Evolutionary conservation across 2,329 filamentous ascomycete species (phyloP).

Genomic region (Teratosphaeria zuluensis): DNA sequence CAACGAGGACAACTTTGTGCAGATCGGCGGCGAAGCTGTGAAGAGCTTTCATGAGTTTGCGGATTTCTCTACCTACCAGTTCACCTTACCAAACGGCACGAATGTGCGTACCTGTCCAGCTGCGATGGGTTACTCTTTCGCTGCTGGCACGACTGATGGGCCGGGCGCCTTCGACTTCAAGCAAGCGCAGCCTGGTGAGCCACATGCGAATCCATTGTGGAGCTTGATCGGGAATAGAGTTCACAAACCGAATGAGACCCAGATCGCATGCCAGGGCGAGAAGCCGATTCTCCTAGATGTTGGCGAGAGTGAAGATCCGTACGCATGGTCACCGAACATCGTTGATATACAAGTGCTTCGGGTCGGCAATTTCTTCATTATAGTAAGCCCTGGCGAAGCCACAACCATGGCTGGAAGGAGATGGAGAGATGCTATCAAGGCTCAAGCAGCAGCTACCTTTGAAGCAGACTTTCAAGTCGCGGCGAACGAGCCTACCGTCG

Average conservation of each 20-base stretch:
- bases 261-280: constrained; percentile 64
- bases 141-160: constrained; percentile 83
- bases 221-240: constrained; percentile 61
- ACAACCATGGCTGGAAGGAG: constrained; percentile 87
- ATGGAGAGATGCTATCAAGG: constrained; percentile 64
- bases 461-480: constrained; percentile 27
- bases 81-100: constrained; percentile 63
- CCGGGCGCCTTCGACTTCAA: constrained; percentile 90
- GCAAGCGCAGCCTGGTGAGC: constrained; percentile 68
- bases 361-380: constrained; percentile 73
- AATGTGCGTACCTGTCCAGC: constrained; percentile 69
- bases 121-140: constrained; percentile 84
- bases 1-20: constrained; percentile 31
- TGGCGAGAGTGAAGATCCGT: constrained; percentile 67
- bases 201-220: constrained; percentile 72
- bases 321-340: constrained; percentile 83
- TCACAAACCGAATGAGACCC: constrained; percentile 58
- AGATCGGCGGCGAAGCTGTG: constrained; percentile 56
- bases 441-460: constrained; percentile 30
- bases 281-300: constrained; percentile 87
- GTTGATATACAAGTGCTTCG: constrained; percentile 81
- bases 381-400: constrained; percentile 60
- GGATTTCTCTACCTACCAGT: constrained; percentile 67
- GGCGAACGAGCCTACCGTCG: constrained; percentile 57
- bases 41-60: constrained; percentile 79